A percentile compares a stretch with the other conserved stretches of the same genome.
These are phyloP conservation scores for Amesomyces nigricolor DNA, from an alignment of 2,329 filamentous ascomycete species.

Conservation along the genomic window DNA sequence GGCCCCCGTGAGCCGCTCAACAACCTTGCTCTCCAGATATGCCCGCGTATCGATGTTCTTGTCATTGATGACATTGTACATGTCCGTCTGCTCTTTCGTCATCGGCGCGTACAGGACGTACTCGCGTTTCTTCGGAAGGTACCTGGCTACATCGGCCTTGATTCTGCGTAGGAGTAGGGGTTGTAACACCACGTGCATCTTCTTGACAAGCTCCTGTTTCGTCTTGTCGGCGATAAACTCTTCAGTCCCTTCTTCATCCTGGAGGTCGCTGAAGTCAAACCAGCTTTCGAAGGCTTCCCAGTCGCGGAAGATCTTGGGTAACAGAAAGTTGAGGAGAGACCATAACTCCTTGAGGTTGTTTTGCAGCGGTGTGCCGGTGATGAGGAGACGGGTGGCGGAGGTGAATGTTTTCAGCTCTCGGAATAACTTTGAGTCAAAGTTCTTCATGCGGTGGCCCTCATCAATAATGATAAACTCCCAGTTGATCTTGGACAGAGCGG, in stretches of 20 bases:
- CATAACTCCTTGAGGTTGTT: conserved; percentile 94
- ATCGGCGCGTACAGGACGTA: conserved; percentile 93
- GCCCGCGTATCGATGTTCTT: conserved; percentile 58
- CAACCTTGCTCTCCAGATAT: conserved; percentile 75
- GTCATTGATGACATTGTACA: conserved; percentile 66
- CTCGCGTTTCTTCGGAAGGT: conserved; percentile 92
- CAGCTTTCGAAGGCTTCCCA: conserved; percentile 89
- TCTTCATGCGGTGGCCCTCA: conserved; percentile 95
- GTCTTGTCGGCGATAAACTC: conserved; percentile 74
- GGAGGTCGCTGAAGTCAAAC: conserved; percentile 93
- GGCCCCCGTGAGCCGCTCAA: conserved; percentile 54
- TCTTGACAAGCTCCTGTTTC: conserved; percentile 73
- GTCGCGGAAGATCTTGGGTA: conserved; percentile 89
- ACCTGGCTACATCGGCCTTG: conserved; percentile 86
- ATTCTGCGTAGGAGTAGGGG: conserved; percentile 82
- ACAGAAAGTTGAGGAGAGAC: conserved; percentile 88
- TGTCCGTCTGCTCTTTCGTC: conserved; percentile 81
- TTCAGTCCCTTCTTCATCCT: conserved; percentile 73
- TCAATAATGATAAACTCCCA: conserved; percentile 99
- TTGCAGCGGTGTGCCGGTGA: conserved; percentile 90
- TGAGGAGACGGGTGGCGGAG: conserved; percentile 83
- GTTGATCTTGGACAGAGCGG: conserved; percentile 72
- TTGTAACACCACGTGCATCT: conserved; percentile 88
- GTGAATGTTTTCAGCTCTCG: conserved; percentile 82
- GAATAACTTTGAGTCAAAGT: conserved; percentile 87